phyloP scores from a whole-genome alignment of 1,284 basidiomycete genomes.

The Cronartium quercuum region DNA sequence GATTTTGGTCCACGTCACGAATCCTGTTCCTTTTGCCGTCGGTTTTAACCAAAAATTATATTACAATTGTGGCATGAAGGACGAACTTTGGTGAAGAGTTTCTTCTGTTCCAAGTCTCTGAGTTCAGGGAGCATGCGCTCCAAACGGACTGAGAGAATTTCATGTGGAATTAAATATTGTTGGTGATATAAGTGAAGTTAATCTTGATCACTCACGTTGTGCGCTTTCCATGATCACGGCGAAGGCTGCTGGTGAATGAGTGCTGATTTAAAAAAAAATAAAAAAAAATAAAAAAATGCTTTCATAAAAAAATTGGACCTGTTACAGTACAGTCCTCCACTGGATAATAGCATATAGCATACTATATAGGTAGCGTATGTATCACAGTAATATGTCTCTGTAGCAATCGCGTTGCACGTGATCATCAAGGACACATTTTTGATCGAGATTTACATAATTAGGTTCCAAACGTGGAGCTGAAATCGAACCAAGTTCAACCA shows the following conservation, averaged over 20 bases:
- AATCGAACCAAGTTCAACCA: not conserved
- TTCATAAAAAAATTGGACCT: too few relatives aligned
- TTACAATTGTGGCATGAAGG: not conserved
- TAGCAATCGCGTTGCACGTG: not conserved
- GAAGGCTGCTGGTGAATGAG: too few relatives aligned
- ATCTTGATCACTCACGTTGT: constrained; percentile 7
- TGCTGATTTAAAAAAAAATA: too few relatives aligned
- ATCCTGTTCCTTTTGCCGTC: not conserved
- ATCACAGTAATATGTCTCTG: not conserved
- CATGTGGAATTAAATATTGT: not conserved
- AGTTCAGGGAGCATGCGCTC: constrained; percentile 39
- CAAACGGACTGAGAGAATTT: constrained; percentile 21
- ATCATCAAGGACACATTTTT: too few relatives aligned
- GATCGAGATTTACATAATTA: not conserved
- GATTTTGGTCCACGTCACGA: not conserved
- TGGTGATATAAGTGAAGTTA: not conserved
- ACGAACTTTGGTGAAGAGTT: constrained; percentile 28
- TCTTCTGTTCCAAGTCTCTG: constrained; percentile 33
- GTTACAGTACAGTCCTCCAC: too few relatives aligned
- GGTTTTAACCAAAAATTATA: not conserved
- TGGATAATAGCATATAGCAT: not conserved
- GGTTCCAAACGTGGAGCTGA: not conserved
- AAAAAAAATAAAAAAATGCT: too few relatives aligned
- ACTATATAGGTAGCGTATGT: not conserved
- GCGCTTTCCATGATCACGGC: constrained; percentile 23